Evolutionary conservation across 345 rosid species (phyloP).

Genomic region (Hibiscus syriacus): DNA sequence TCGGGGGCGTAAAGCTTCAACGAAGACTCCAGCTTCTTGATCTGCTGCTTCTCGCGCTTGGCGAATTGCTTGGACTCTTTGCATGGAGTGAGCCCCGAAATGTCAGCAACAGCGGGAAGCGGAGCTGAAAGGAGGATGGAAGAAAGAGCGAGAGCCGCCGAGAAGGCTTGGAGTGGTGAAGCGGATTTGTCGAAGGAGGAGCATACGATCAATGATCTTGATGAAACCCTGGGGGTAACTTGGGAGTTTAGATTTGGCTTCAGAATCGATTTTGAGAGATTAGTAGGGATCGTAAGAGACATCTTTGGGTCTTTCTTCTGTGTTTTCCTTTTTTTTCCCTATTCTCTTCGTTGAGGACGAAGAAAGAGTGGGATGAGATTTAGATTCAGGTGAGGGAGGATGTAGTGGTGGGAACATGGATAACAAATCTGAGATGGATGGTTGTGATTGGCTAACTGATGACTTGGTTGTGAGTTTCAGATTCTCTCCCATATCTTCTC

Average conservation of each 20-base stretch:
- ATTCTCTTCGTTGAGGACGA: background rate
- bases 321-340: background rate
- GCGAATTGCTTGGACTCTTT: conserved; percentile 94
- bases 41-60: conserved; percentile 75
- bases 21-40: conserved; percentile 76
- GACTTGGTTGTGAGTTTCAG: conserved; percentile 11
- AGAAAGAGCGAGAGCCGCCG: conserved; percentile 84
- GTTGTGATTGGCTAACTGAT: conserved; percentile 24
- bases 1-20: conserved; percentile 89
- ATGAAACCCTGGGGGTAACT: conserved; percentile 25
- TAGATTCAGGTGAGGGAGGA: conserved; percentile 30
- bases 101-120: conserved; percentile 85
- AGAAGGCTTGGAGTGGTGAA: conserved; percentile 64
- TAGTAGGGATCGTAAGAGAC: conserved; percentile 83
- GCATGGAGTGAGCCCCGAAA: conserved; percentile 91
- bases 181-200: conserved; percentile 25
- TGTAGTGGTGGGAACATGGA: conserved; percentile 40
- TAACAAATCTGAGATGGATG: conserved; percentile 52
- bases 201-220: conserved; percentile 42
- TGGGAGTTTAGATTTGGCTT: conserved; percentile 42
- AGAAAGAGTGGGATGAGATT: conserved; percentile 13
- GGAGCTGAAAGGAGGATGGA: conserved; percentile 90
- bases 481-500: conserved; percentile 1
- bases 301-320: conserved; percentile 19
- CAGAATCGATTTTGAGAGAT: conserved; percentile 58